phyloP scores from a whole-genome alignment of 768 basidiomycete genomes.

The Mycena metata region DNA sequence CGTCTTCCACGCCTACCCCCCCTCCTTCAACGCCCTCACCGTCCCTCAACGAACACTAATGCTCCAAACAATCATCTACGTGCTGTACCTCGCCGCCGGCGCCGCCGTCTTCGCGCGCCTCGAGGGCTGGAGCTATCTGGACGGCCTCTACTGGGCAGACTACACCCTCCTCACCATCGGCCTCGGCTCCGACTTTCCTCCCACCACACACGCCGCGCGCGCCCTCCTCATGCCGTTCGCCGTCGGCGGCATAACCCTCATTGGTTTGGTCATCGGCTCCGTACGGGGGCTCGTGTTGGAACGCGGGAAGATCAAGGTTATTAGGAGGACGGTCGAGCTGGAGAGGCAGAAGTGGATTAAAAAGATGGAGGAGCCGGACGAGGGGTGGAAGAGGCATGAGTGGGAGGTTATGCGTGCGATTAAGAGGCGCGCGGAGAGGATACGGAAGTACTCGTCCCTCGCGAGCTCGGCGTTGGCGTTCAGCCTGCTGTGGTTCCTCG shows the following conservation, averaged over 20 bases:
- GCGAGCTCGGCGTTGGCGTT: slow-evolving; percentile 46
- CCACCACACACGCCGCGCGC: slow-evolving; percentile 42
- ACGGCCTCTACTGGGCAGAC: slow-evolving; percentile 59
- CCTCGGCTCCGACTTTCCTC: slow-evolving; percentile 55
- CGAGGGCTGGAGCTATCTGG: slow-evolving; percentile 54
- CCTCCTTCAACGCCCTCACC: slow-evolving; percentile 53
- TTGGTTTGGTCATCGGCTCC: slow-evolving; percentile 55
- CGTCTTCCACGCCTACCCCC: slow-evolving; percentile 51
- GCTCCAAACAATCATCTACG: slow-evolving; percentile 58
- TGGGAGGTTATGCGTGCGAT: slow-evolving; percentile 57
- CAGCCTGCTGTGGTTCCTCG: slow-evolving; percentile 51
- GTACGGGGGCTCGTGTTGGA: slow-evolving; percentile 56
- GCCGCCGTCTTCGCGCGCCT: slow-evolving; percentile 53
- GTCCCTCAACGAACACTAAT: slow-evolving; percentile 57
- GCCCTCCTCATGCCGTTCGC: slow-evolving; percentile 56
- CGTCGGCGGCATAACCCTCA: slow-evolving; percentile 52
- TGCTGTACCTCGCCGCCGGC: slow-evolving; percentile 55
- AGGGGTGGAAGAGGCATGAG: slow-evolving; percentile 50
- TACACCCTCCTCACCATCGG: slow-evolving; percentile 59
- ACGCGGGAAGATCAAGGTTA: slow-evolving; percentile 51
- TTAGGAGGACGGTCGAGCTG: slow-evolving; percentile 49
- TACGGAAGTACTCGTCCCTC: slow-evolving; percentile 48
- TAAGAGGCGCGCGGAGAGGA: slow-evolving; percentile 41
- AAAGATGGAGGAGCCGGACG: slow-evolving; percentile 38
- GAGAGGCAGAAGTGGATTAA: slow-evolving; percentile 47